Evolutionary conservation across 1,284 basidiomycete species (phyloP).

Genomic region (Phaffia rhodozyma): DNA sequence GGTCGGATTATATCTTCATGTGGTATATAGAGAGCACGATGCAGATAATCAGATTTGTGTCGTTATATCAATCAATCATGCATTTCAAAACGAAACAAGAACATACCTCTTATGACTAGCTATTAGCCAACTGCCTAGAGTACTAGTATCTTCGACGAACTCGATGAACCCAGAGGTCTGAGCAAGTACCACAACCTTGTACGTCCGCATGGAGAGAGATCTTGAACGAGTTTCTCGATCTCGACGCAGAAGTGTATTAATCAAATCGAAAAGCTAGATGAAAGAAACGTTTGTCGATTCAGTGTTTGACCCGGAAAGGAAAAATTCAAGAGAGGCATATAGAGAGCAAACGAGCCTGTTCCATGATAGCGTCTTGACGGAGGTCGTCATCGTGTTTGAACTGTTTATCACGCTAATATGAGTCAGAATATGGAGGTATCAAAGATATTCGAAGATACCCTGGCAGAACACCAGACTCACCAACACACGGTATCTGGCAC

Average conservation of each 20-base stretch:
- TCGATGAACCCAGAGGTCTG: constrained; percentile 75
- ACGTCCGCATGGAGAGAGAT: constrained; percentile 62
- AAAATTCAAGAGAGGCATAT: no score
- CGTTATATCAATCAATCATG: background rate
- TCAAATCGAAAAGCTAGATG: constrained; percentile 73
- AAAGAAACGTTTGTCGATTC: no score
- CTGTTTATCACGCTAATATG: constrained; percentile 36
- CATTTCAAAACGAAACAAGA: background rate
- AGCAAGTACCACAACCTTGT: constrained; percentile 78
- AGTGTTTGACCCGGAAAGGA: no score
- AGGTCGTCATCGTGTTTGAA: constrained; percentile 91
- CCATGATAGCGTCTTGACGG: constrained; percentile 96
- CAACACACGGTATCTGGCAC: constrained; percentile 61
- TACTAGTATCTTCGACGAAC: constrained; percentile 71
- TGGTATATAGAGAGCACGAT: background rate
- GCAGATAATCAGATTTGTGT: constrained; percentile 3
- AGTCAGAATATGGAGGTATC: background rate
- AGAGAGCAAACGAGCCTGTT: constrained; percentile 43
- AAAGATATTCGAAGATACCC: background rate
- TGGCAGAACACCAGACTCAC: constrained; percentile 40
- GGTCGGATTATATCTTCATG: constrained; percentile 25
- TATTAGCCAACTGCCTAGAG: constrained; percentile 53
- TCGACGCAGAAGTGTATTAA: constrained; percentile 61
- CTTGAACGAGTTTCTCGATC: constrained; percentile 68
- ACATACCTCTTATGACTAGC: constrained; percentile 50